Conservation (phyloP, 2,329 filamentous ascomycete genomes). For the Lizonia empirigonia region DNA sequence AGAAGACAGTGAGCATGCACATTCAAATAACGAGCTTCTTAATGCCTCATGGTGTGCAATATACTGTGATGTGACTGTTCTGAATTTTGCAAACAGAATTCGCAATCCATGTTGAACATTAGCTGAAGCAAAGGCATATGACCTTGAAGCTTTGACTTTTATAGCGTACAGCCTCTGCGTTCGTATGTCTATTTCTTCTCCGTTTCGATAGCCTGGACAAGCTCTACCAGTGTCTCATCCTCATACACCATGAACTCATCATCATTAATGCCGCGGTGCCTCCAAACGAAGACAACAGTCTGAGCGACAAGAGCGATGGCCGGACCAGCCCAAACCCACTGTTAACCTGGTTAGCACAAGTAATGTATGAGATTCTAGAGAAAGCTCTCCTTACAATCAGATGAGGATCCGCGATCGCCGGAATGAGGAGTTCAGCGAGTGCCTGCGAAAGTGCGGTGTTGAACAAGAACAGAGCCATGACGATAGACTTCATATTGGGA, state of each 20-base stretch:
- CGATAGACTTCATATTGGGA: constrained; percentile 51
- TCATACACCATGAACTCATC: constrained; percentile 51
- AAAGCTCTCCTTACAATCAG: constrained; percentile 39
- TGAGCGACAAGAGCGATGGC: constrained; percentile 56
- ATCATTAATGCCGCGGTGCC: constrained; percentile 55
- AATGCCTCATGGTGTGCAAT: too few species aligned
- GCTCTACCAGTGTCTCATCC: constrained; percentile 1
- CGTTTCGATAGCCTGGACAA: constrained; percentile 1
- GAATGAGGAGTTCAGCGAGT: constrained; percentile 51
- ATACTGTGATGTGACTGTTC: too few species aligned
- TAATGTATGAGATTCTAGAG: background rate
- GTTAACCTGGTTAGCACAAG: background rate
- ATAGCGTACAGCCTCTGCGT: background rate
- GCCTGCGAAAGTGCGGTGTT: constrained; percentile 49
- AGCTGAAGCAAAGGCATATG: too few species aligned
- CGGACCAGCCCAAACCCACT: constrained; percentile 57
- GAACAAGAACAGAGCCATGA: constrained; percentile 52
- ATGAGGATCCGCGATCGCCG: constrained; percentile 55
- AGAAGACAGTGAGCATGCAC: too few species aligned
- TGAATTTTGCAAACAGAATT: too few species aligned
- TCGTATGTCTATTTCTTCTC: background rate
- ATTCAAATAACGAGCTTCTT: too few species aligned
- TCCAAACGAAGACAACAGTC: constrained; percentile 56
- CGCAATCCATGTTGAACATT: too few species aligned
- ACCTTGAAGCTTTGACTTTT: background rate